These are phyloP conservation scores for Cladosporium sp. DNA, from an alignment of 2,329 filamentous ascomycete species.

Conservation along the genomic window DNA sequence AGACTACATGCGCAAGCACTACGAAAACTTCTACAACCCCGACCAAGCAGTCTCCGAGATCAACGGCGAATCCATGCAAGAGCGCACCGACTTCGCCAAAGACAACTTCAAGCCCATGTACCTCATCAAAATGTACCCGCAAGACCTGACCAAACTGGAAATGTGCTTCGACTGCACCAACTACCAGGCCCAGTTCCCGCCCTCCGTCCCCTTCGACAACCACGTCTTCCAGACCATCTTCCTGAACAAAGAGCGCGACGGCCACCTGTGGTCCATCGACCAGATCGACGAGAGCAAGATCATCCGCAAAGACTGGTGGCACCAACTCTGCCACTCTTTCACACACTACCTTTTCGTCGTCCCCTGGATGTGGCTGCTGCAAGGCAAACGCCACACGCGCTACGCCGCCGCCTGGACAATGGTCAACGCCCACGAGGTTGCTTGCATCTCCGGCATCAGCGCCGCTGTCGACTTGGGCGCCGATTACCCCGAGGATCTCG, in stretches of 20 bases:
- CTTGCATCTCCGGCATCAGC: conserved; percentile 69
- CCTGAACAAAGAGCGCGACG: conserved; percentile 57
- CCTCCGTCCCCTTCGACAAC: conserved; percentile 53
- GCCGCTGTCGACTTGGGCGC: conserved; percentile 70
- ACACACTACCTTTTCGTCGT: conserved; percentile 66
- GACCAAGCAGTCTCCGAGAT: conserved; percentile 47
- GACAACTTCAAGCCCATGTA: conserved; percentile 65
- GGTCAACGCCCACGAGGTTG: conserved; percentile 69
- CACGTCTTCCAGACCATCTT: conserved; percentile 73
- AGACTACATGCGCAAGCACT: conserved; percentile 66
- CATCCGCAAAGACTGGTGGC: conserved; percentile 67
- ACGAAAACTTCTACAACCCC: conserved; percentile 61
- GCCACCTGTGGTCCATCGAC: conserved; percentile 59
- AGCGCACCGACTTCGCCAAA: conserved; percentile 47
- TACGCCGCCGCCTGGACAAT: conserved; percentile 70
- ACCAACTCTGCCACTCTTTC: conserved; percentile 65
- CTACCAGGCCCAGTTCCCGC: conserved; percentile 71
- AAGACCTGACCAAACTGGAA: conserved; percentile 58
- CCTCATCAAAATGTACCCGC: conserved; percentile 60
- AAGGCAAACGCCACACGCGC: conserved; percentile 62
- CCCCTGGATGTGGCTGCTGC: conserved; percentile 70
- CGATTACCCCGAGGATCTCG: conserved; percentile 61
- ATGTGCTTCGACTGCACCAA: conserved; percentile 74
- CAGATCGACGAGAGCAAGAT: conserved; percentile 62
- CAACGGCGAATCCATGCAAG: conserved; percentile 44